phyloP scores from a whole-genome alignment of 2,329 filamentous ascomycete genomes.

The Bipolaris gigantea region DNA sequence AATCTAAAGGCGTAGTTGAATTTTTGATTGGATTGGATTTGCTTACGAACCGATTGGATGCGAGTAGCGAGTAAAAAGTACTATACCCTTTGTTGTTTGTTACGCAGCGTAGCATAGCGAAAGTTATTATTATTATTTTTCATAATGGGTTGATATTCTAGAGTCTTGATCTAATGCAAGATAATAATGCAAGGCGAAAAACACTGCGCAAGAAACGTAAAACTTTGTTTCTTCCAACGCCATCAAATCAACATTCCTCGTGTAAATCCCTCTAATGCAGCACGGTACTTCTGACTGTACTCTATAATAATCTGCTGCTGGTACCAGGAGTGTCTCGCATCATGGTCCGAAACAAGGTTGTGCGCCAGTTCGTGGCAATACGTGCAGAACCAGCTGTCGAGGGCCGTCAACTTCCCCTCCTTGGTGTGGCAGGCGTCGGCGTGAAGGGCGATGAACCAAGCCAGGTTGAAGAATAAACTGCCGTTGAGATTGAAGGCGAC shows the following conservation, averaged over 20 bases:
- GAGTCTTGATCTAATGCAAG: too few relatives aligned
- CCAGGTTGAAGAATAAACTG: slow-evolving; percentile 90
- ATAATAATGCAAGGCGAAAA: background rate
- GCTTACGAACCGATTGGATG: background rate
- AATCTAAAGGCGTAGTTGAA: slow-evolving; percentile 8
- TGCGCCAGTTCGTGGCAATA: slow-evolving; percentile 94
- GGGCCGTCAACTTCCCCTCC: slow-evolving; percentile 47
- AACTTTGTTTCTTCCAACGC: background rate
- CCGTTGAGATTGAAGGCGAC: slow-evolving; percentile 92
- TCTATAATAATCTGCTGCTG: slow-evolving; percentile 45
- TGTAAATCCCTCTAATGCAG: slow-evolving; percentile 29
- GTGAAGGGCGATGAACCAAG: slow-evolving; percentile 83
- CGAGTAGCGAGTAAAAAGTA: background rate
- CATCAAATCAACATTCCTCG: slow-evolving; percentile 22
- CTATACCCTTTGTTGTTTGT: slow-evolving; percentile 6
- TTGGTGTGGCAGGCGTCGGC: slow-evolving; percentile 24
- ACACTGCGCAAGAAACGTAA: background rate
- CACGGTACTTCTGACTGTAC: slow-evolving; percentile 38
- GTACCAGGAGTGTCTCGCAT: slow-evolving; percentile 44
- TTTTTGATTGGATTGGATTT: background rate
- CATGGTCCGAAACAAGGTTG: slow-evolving; percentile 79
- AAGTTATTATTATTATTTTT: too few relatives aligned
- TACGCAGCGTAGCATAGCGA: slow-evolving; percentile 1
- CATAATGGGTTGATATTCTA: too few relatives aligned
- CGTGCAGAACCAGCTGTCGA: slow-evolving; percentile 92